A percentile compares a stretch with the other conserved stretches of the same genome.
phyloP scores from a whole-genome alignment of 305 asterid genomes.

The Ajuga reptans region DNA sequence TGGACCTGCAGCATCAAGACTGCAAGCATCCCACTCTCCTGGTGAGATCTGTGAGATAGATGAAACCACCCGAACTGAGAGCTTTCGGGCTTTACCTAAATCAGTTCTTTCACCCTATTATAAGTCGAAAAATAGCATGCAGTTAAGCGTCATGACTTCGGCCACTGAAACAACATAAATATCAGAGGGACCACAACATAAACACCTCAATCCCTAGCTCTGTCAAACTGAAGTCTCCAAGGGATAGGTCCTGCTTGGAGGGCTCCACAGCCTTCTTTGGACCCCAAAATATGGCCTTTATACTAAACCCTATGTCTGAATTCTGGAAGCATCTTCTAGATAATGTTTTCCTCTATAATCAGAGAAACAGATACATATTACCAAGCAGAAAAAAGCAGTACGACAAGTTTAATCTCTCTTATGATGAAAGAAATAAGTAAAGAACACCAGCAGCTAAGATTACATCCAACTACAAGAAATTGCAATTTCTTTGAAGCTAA shows the following conservation, averaged over 20 bases:
- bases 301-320: constrained; percentile 27
- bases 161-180: constrained; percentile 15
- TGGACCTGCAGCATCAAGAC: constrained; percentile 56
- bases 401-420: background rate
- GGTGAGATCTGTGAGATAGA: constrained; percentile 69
- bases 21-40: constrained; percentile 84
- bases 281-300: constrained; percentile 71
- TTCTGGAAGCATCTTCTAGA: constrained; percentile 21
- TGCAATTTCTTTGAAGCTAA: constrained; percentile 1
- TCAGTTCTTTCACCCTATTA: constrained; percentile 43
- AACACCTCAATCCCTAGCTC: constrained; percentile 44
- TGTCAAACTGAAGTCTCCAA: constrained; percentile 57
- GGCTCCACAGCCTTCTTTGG: constrained; percentile 61
- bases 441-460: background rate
- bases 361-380: constrained; percentile 6
- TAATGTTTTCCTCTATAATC: constrained; percentile 42
- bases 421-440: constrained; percentile 7
- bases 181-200: constrained; percentile 18
- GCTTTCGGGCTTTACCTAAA: constrained; percentile 28
- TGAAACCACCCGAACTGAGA: constrained; percentile 79
- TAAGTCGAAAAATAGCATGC: constrained; percentile 1
- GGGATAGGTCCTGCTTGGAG: constrained; percentile 38
- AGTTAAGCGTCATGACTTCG: constrained; percentile 6
- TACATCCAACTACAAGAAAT: background rate
- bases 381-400: background rate